A percentile compares a stretch with the other conserved stretches of the same genome.
Conservation (phyloP, 148 eudicot species). For the Cornus kousa region DNA sequence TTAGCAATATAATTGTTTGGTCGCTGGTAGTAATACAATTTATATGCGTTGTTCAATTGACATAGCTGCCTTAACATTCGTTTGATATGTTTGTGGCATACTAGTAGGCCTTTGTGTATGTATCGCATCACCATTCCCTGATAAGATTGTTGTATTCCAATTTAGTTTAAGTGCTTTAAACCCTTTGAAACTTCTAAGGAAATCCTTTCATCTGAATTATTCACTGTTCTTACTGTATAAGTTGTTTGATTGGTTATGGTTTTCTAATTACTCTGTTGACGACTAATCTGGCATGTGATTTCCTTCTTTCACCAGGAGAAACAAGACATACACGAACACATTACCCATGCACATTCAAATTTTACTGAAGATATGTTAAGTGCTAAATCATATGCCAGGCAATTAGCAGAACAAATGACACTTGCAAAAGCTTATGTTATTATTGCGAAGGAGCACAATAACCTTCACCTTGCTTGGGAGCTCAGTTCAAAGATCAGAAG, state of each 20-base stretch:
- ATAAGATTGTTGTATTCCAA: neutral
- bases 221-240: neutral
- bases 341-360: constrained; percentile 34
- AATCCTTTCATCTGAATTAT: neutral
- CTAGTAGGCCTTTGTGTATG: neutral
- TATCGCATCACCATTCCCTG: neutral
- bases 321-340: constrained; percentile 14
- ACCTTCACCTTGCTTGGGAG: constrained; percentile 80
- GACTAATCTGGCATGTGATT: constrained; percentile 6
- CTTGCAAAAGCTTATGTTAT: constrained; percentile 80
- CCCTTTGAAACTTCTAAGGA: neutral
- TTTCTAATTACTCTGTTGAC: neutral
- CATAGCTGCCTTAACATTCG: neutral
- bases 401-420: constrained; percentile 71
- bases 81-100: neutral
- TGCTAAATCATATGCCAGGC: constrained; percentile 61
- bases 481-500: constrained; percentile 66
- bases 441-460: constrained; percentile 79
- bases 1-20: neutral
- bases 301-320: constrained; percentile 43
- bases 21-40: neutral
- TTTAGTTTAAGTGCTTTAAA: neutral
- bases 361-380: constrained; percentile 44
- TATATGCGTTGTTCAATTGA: neutral
- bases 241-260: constrained; percentile 3